Evolutionary conservation across 495 filamentous ascomycete species (phyloP), one percentile per base, ranked within the genome.

Genomic region (Penicillium cosmopolitanum): DNA sequence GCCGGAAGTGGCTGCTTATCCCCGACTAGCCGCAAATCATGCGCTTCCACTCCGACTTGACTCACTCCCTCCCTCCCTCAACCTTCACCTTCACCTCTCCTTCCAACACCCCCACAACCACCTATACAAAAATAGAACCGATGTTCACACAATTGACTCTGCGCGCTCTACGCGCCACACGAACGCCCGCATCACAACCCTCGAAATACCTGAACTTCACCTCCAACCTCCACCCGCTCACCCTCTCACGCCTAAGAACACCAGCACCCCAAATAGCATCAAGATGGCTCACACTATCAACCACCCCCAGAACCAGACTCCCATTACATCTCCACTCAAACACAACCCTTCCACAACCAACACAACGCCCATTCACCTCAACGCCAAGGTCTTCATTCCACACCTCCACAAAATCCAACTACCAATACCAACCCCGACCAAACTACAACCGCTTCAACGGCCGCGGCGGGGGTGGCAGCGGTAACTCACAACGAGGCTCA

Each of bases 361-460:
- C 23, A 21, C 36, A 46, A 40, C 64, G 58, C 33, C 51, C 60
- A 12, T 74, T 73, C 43, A 61, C 65, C 16, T 68, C 66, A n/a
- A 34, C 38, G 15, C 36, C 36, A 38, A 38, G 8, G 5, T 38
- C 36, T 9, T 9, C 4, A 12, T 13, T 38, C 36, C 36, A 5
- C 36, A 38, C 36, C 36, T 6, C 12, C 0, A 38, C 36, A 12
- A 12, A 38, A 7, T 51, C 28, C 1, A 56, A 35, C 21, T 36
- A 33, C 53, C 54, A 58, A 25, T 58, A 57, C 50, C 21, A 12
- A 9, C 7, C 5, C 44, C 5, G 62, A 47, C 50, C 44, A 16
- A 60, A 68, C 46, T 79, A 79, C 56, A 70, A 67, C 46, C 69
- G 74, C 15, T 77, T 77, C 58, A 57, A 56, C 33, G 56, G 63